Evolutionary conservation across 371 early-diverging fungal genomes (phyloP).

Genomic region (Zancudomyces culisetae): DNA sequence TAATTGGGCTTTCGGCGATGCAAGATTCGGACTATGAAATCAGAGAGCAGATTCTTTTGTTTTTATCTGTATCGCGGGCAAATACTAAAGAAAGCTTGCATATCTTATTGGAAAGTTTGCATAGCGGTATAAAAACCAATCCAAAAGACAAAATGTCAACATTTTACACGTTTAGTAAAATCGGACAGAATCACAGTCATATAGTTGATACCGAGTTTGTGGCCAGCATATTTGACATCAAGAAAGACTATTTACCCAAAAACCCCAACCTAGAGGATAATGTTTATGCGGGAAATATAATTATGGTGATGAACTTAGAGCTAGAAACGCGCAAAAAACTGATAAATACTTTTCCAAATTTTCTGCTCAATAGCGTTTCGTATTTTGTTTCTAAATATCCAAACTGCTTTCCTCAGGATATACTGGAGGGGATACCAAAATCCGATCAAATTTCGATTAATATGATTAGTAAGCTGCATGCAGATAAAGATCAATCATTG

Average conservation of each 20-base stretch:
- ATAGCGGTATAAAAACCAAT: slow-evolving; percentile 35
- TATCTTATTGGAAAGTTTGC: slow-evolving; percentile 30
- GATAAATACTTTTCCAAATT: slow-evolving; percentile 36
- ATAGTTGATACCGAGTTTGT: slow-evolving; percentile 22
- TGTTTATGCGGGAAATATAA: slow-evolving; percentile 40
- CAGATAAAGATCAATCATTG: neutral
- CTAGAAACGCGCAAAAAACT: slow-evolving; percentile 24
- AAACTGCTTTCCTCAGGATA: slow-evolving; percentile 12
- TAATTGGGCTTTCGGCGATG: slow-evolving; percentile 48
- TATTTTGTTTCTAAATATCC: slow-evolving; percentile 47
- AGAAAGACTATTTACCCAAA: slow-evolving; percentile 39
- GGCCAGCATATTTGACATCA: slow-evolving; percentile 34
- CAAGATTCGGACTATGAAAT: slow-evolving; percentile 47
- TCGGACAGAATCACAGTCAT: slow-evolving; percentile 40
- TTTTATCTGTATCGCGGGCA: slow-evolving; percentile 5
- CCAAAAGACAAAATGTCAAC: slow-evolving; percentile 46
- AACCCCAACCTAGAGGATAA: slow-evolving; percentile 46
- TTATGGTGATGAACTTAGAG: slow-evolving; percentile 50
- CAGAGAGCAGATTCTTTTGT: slow-evolving; percentile 38
- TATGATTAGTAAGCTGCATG: slow-evolving; percentile 15
- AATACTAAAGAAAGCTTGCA: slow-evolving; percentile 5
- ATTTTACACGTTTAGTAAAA: slow-evolving; percentile 33
- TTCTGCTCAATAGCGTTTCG: slow-evolving; percentile 43
- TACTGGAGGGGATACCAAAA: slow-evolving; percentile 10
- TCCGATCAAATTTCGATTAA: slow-evolving; percentile 8